phyloP scores from a whole-genome alignment of 176 grass and related monocot species.

The Ampelocalamus luodianensis region DNA sequence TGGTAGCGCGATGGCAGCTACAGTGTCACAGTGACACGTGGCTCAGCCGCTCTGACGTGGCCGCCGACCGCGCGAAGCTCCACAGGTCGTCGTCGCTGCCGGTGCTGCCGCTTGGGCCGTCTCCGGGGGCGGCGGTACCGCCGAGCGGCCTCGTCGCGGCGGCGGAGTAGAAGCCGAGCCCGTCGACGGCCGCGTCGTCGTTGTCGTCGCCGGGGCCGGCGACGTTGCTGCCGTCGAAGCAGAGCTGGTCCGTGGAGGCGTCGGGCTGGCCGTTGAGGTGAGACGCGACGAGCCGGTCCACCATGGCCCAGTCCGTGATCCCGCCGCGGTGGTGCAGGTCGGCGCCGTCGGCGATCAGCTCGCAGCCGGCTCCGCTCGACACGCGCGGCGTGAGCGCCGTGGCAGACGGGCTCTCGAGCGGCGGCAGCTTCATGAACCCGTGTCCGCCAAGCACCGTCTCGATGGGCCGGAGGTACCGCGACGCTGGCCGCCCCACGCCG shows the following conservation, averaged over 20 bases:
- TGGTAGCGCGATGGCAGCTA: background rate
- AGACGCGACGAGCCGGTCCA: slow-evolving; percentile 88
- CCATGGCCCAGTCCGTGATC: slow-evolving; percentile 80
- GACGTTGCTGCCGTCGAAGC: slow-evolving; percentile 52
- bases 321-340: slow-evolving; percentile 3
- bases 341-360: slow-evolving; percentile 7
- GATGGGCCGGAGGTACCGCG: slow-evolving; percentile 66
- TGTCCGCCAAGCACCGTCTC: slow-evolving; percentile 58
- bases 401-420: slow-evolving; percentile 74
- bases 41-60: slow-evolving; percentile 46
- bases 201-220: background rate
- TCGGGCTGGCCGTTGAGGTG: slow-evolving; percentile 93
- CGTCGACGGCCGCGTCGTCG: slow-evolving; percentile 18
- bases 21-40: slow-evolving; percentile 50
- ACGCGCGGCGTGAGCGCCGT: background rate
- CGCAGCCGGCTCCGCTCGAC: background rate
- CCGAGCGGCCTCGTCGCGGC: slow-evolving; percentile 44
- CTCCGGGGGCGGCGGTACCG: background rate
- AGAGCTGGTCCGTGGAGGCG: slow-evolving; percentile 52
- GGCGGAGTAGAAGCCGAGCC: slow-evolving; percentile 57
- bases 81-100: slow-evolving; percentile 78
- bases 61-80: slow-evolving; percentile 66
- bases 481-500: background rate
- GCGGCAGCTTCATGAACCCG: slow-evolving; percentile 87
- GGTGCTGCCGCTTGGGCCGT: background rate